These are phyloP conservation scores for Entelexis paramagnoliae DNA, from an alignment of 1,139 yeast genomes.

Conservation along the genomic window DNA sequence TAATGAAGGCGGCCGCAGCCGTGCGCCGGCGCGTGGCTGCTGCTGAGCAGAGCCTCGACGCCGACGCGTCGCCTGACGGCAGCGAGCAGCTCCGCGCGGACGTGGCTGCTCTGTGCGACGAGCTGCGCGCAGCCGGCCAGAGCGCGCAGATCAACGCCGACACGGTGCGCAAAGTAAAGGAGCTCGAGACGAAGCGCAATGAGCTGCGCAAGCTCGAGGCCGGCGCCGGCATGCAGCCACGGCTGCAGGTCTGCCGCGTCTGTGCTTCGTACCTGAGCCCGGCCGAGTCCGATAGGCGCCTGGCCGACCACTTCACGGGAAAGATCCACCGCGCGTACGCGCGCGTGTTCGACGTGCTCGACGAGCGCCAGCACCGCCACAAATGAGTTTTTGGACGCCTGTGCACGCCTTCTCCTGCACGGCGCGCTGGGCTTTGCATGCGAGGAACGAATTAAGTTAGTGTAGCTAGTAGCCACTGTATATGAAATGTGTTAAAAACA, in stretches of 20 bases:
- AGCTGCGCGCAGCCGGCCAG: background rate
- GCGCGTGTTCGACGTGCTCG: background rate
- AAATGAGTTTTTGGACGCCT: too few relatives aligned
- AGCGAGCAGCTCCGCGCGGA: background rate
- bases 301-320: conserved; percentile 4
- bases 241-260: conserved; percentile 1
- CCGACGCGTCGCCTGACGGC: background rate
- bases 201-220: background rate
- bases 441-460: too few relatives aligned
- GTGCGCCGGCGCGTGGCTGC: background rate
- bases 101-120: background rate
- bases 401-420: too few relatives aligned
- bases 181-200: conserved; percentile 1
- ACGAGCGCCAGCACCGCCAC: background rate
- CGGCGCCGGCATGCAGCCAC: background rate
- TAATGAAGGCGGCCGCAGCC: background rate
- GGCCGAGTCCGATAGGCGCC: conserved; percentile 2
- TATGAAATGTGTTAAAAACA: too few relatives aligned
- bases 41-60: background rate
- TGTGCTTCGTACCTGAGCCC: conserved; percentile 4
- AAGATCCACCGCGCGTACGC: conserved; percentile 4
- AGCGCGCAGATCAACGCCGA: background rate
- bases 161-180: background rate
- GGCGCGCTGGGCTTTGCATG: too few relatives aligned
- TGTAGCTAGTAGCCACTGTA: too few relatives aligned